These are phyloP conservation scores for Exophiala aquamarina DNA, from an alignment of 2,329 filamentous ascomycete genomes.

Conservation along the genomic window DNA sequence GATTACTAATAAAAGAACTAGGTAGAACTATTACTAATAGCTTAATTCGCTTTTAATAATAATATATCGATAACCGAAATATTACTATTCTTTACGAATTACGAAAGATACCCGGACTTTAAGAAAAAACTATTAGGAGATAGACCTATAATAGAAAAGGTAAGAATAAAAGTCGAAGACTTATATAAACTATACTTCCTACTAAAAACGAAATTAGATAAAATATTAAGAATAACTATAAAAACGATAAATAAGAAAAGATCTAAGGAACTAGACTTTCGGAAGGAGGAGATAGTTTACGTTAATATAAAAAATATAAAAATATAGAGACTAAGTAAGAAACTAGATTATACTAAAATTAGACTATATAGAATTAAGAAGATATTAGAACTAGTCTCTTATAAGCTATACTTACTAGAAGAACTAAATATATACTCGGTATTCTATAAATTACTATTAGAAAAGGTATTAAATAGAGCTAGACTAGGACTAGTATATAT, in stretches of 20 bases:
- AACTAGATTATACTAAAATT: constrained; percentile 13
- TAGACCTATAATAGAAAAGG: constrained; percentile 1
- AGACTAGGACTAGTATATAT: neutral
- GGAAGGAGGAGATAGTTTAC: constrained; percentile 7
- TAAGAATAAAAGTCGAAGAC: neutral
- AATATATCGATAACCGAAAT: neutral
- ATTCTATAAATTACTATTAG: too few species aligned
- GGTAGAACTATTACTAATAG: constrained; percentile 3
- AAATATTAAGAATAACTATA: neutral
- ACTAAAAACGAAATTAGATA: constrained; percentile 2
- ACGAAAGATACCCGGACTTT: neutral
- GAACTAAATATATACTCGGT: neutral
- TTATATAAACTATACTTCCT: constrained; percentile 4
- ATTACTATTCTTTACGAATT: constrained; percentile 4
- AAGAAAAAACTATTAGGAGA: neutral
- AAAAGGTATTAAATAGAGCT: too few species aligned
- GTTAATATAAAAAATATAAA: constrained; percentile 10
- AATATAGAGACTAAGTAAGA: constrained; percentile 10
- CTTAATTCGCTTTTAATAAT: constrained; percentile 8
- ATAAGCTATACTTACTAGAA: neutral
- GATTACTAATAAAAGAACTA: constrained; percentile 6
- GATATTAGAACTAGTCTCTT: constrained; percentile 4
- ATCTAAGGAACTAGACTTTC: constrained; percentile 4
- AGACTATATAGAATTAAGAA: constrained; percentile 7
- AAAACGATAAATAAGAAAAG: constrained; percentile 8